A percentile compares a stretch with the other conserved stretches of the same genome.
Conservation (phyloP, 192 early-diverging fungal species). For the Backusella australiensis region DNA sequence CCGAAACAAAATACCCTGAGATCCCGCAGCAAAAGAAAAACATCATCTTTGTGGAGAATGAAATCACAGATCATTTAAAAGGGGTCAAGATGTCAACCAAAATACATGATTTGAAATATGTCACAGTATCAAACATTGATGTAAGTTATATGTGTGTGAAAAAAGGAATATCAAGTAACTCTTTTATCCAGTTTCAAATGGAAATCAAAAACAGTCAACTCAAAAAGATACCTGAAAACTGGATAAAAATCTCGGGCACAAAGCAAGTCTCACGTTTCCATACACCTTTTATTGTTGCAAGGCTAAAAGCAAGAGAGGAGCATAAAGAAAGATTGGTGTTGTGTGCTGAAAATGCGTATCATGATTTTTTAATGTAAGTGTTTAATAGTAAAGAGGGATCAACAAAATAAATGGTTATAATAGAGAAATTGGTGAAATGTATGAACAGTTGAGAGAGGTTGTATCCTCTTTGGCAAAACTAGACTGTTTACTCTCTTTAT, state of each 20-base stretch:
- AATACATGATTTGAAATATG: slow-evolving; percentile 51
- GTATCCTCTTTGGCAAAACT: slow-evolving; percentile 54
- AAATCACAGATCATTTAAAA: slow-evolving; percentile 49
- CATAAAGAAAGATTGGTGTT: slow-evolving; percentile 51
- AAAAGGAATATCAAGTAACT: neutral
- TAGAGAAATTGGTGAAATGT: slow-evolving; percentile 52
- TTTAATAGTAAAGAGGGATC: neutral
- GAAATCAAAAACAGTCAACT: slow-evolving; percentile 61
- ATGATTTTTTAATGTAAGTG: slow-evolving; percentile 40
- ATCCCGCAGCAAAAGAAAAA: slow-evolving; percentile 45
- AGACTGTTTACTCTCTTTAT: slow-evolving; percentile 68
- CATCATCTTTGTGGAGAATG: slow-evolving; percentile 53
- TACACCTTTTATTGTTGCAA: slow-evolving; percentile 52
- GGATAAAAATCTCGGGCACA: slow-evolving; percentile 70
- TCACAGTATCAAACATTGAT: slow-evolving; percentile 66
- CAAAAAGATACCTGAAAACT: slow-evolving; percentile 62
- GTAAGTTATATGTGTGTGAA: slow-evolving; percentile 1
- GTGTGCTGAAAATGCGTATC: slow-evolving; percentile 56
- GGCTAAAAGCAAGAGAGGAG: slow-evolving; percentile 56
- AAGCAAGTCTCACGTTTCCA: slow-evolving; percentile 71
- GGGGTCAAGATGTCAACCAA: slow-evolving; percentile 50
- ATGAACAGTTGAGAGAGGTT: slow-evolving; percentile 56
- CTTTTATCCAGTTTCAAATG: slow-evolving; percentile 53
- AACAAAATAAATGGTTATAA: no score
- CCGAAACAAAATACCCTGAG: slow-evolving; percentile 47